These are phyloP conservation scores for Medicago truncatula DNA, from an alignment of 306 rosid species.

Conservation along the genomic window MtrunA17r5.0-ANR NC_053045.1:39297501-39298000, in stretches of 20 bases:
- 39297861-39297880: neutral
- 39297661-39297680: neutral
- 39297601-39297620: neutral
- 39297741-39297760: neutral
- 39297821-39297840: neutral
- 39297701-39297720: constrained; percentile 3
- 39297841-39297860: neutral
- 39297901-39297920: neutral
- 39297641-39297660: constrained; percentile 25
- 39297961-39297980: constrained; percentile 85
- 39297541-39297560: neutral
- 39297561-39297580: neutral
- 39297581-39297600: neutral
- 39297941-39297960: constrained; percentile 91
- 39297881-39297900: constrained; percentile 22
- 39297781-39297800: constrained; percentile 1
- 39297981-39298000: constrained; percentile 72
- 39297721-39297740: constrained; percentile 12
- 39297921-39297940: constrained; percentile 40
- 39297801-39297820: neutral
- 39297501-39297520: neutral
- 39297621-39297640: constrained; percentile 18
- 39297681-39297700: neutral
- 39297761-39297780: constrained; percentile 22
- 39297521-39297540: constrained; percentile 22